Evolutionary conservation across 305 asterid species (phyloP), one percentile per base, ranked within the genome.

Genomic region (Ilex paraguariensis): DNA sequence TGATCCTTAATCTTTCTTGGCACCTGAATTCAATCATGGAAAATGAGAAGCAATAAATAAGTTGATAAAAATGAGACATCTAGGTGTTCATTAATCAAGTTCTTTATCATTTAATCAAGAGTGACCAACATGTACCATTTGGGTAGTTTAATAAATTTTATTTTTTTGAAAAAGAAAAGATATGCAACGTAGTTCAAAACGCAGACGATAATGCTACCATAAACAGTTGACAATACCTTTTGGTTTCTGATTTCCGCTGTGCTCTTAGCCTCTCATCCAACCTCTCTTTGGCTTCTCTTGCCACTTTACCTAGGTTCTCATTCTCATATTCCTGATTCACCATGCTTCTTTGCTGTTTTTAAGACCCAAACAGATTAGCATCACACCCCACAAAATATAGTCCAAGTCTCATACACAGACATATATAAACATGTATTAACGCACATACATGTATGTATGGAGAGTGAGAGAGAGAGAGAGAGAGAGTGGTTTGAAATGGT

Each of bases 201-300:
- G 42, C 42, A 4, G 42, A 3, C 42, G 28, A 36, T 36, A 4
- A 36, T 36, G 6, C 42, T 49, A 54, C n/a, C 48, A 13, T 10
- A 57, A 52, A 21, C 28, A 21, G 28, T 21, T 21, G 2, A 21
- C 28, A 13, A 13, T 33, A 87, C 95, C 91, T 71, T 10, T 70
- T 79, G 59, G 46, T 63, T 39, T 82, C 76, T 15, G 87, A 66
- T 61, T 67, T 86, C 81, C 90, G 57, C 52, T 65, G 75, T 11
- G 75, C 69, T 66, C 74, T 75, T 30, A 87, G 72, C 72, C 81
- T 82, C 59, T 70, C 74, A 73, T 82, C 95, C 68, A 87, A 68
- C 73, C 95, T 84, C 63, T 69, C 81, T 62, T 84, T 87, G 62
- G 91, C 95, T 79, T 87, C 91, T 74, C 86, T 84, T 3, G 81